A percentile compares a stretch with the other conserved stretches of the same genome.
These are phyloP conservation scores for Acanthamoeba royreba DNA, from an alignment of 208 protist genomes.

Conservation along the genomic window DNA sequence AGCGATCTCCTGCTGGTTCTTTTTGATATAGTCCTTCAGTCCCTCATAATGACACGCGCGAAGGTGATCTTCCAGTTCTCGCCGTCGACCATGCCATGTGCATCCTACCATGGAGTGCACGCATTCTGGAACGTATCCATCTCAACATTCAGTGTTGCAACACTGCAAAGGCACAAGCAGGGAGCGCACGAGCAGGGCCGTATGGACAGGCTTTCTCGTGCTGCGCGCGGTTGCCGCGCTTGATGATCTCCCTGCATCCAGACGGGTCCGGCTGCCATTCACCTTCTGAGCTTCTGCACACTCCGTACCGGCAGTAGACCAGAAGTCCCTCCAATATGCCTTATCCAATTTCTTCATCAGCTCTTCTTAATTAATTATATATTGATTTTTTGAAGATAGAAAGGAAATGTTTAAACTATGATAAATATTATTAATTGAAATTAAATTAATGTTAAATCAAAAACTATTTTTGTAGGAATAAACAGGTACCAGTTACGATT, in stretches of 20 bases:
- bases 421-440: neutral
- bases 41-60: neutral
- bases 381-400: too few relatives aligned
- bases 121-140: neutral
- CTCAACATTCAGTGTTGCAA: neutral
- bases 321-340: constrained; percentile 1
- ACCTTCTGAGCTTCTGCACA: neutral
- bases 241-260: constrained; percentile 15
- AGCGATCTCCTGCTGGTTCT: neutral
- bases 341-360: neutral
- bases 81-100: neutral
- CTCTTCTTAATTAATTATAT: too few relatives aligned
- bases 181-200: neutral
- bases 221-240: neutral
- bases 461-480: too few relatives aligned
- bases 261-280: neutral
- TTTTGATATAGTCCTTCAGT: neutral
- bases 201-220: neutral
- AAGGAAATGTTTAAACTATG: neutral
- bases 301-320: constrained; percentile 28
- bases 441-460: neutral
- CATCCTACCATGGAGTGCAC: neutral
- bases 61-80: neutral
- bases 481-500: neutral
- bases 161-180: neutral